Evolutionary conservation across 148 eudicot species (phyloP), one percentile per base, ranked within the genome.

Genomic region (Chenopodium quinoa): DNA sequence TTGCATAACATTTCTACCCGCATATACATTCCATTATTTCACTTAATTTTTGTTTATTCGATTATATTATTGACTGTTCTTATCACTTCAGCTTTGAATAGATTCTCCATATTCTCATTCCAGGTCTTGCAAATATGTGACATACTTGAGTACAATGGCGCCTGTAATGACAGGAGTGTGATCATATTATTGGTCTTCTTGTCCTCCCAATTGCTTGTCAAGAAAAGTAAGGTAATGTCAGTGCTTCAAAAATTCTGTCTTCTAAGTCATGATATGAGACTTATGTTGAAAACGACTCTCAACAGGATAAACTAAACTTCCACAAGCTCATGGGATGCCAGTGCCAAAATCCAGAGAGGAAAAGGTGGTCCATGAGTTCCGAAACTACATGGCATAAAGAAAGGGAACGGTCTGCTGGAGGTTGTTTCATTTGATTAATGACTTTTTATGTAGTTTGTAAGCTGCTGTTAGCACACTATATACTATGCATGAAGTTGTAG

Each of bases 81-180:
- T 46, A 56, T 68, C 46, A 73, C 22, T 47, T 54, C 25, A 76
- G 50, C 50, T 76, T 76, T 78, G 72, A 58, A 34, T 12, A 52
- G 56, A 76, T 75, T 75, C n/a, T 48, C 77, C 63, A 67, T 65
- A 46, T 83, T 62, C 75, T 54, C 44, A 63, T 76, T 69, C 60
- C 82, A 95, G 98, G 99, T 95, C 85, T 82, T 95, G 66, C 97
- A 93, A 88, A 92, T 89, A 66, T 90, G 97, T 74, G 97, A 95
- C 84, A 86, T 95, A 78, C 91, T 95, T 68, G 99, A 95, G 85
- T 84, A 87, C 80, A 95, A 95, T 83, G 93, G 97, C 69, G 92
- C 93, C 54, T 93, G 94, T 83, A 95, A 84, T 83, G 93, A 88
- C 50, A 87, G 83, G 75, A 92, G 97, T 63, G 97, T 93, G 72